These are phyloP conservation scores for Dittrichia graveolens DNA, from an alignment of 129 eudicot genomes.

Conservation along the genomic window DNA sequence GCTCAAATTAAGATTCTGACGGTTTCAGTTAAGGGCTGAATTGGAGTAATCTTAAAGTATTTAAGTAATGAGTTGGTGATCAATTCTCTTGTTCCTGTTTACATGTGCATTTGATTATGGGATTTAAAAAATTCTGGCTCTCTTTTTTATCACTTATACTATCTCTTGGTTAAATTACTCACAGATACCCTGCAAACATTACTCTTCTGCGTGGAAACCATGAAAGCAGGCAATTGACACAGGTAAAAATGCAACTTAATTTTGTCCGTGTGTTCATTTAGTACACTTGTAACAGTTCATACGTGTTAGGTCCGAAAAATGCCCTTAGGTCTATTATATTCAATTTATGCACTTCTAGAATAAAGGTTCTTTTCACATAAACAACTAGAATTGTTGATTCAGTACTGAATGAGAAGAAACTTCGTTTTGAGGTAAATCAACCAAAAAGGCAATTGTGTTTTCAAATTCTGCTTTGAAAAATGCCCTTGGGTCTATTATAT, in stretches of 20 bases:
- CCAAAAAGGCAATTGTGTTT: too few species aligned
- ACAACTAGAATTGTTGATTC: background rate
- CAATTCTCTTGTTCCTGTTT: constrained; percentile 7
- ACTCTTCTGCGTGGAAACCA: constrained; percentile 98
- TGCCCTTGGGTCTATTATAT: background rate
- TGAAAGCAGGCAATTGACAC: constrained; percentile 97
- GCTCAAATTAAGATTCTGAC: background rate
- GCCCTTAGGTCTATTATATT: background rate
- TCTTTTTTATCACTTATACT: constrained; percentile 10
- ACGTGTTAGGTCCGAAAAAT: background rate
- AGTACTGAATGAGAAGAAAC: too few species aligned
- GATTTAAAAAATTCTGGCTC: constrained; percentile 6
- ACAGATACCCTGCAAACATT: constrained; percentile 93
- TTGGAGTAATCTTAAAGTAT: background rate
- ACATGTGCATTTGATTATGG: background rate
- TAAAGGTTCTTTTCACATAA: background rate
- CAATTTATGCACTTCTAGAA: background rate
- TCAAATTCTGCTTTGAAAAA: background rate
- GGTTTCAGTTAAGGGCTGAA: constrained; percentile 2
- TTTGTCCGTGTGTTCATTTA: background rate
- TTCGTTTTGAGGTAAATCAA: too few species aligned
- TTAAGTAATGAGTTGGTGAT: constrained; percentile 15
- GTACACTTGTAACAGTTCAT: background rate
- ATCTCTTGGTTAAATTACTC: constrained; percentile 20
- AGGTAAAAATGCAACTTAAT: constrained; percentile 45